These are phyloP conservation scores for Erythrophleum fordii DNA, from an alignment of 306 rosid species.

Conservation along the genomic window DNA sequence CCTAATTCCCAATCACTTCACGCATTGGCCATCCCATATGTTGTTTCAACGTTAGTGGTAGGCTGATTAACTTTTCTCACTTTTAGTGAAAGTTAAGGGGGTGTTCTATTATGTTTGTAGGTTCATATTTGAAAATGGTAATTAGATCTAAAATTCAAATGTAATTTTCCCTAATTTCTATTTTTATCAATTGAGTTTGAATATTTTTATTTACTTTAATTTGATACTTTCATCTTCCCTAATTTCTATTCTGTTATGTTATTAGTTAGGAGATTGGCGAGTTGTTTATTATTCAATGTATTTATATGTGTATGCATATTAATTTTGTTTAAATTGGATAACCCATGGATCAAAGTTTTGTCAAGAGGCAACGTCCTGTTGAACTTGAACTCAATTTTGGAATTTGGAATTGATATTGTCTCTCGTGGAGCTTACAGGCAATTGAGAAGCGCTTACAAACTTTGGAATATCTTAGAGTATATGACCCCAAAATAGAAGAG, in stretches of 20 bases:
- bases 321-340: background rate
- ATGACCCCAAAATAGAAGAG: background rate
- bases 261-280: too few relatives aligned
- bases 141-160: background rate
- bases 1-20: too few relatives aligned
- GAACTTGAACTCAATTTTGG: background rate
- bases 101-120: background rate
- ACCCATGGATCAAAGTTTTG: background rate
- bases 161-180: background rate
- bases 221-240: background rate
- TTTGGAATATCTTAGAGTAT: background rate
- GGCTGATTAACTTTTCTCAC: background rate
- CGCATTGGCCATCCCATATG: too few relatives aligned
- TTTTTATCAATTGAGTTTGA: too few relatives aligned
- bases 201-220: too few relatives aligned
- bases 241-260: too few relatives aligned
- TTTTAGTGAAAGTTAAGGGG: background rate
- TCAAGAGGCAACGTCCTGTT: background rate
- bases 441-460: background rate
- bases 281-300: too few relatives aligned
- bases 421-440: background rate
- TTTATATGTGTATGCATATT: too few relatives aligned
- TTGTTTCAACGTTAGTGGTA: too few relatives aligned
- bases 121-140: background rate
- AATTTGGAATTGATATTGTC: background rate